Conservation (phyloP, 225 moss, liverwort and hornwort species). For the Physcomitrium patens region DNA sequence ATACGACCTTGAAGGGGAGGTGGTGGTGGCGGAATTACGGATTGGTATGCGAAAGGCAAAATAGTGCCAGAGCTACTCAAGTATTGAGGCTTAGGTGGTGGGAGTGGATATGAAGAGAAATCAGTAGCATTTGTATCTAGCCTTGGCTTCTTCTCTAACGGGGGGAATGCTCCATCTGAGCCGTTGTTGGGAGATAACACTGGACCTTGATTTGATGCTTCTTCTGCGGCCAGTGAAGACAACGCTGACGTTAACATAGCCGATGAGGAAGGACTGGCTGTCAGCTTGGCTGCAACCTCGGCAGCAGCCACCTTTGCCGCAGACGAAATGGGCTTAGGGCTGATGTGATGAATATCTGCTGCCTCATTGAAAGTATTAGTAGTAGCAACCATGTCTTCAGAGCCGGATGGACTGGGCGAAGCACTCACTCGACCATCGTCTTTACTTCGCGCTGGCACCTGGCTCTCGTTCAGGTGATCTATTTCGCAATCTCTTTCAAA, state of each 20-base stretch:
- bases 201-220: constrained; percentile 43
- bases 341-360: constrained; percentile 42
- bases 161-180: constrained; percentile 49
- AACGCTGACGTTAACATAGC: constrained; percentile 85
- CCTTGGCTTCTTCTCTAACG: constrained; percentile 67
- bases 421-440: constrained; percentile 43
- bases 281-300: constrained; percentile 82
- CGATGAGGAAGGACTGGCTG: constrained; percentile 80
- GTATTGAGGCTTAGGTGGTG: constrained; percentile 65
- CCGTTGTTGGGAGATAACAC: constrained; percentile 48
- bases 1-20: constrained; percentile 72
- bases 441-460: constrained; percentile 47
- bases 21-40: constrained; percentile 62
- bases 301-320: constrained; percentile 78
- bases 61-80: constrained; percentile 49
- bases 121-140: constrained; percentile 57
- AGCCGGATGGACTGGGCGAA: constrained; percentile 36
- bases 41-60: constrained; percentile 65
- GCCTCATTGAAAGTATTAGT: constrained; percentile 48
- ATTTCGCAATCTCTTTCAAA: constrained; percentile 33
- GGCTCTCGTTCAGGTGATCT: constrained; percentile 49
- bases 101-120: constrained; percentile 48
- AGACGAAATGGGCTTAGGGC: constrained; percentile 15
- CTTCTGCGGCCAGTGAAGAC: constrained; percentile 88
- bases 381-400: constrained; percentile 37